phyloP scores from a whole-genome alignment of 805 yeast species.

The Ogataea haglerorum region DNA sequence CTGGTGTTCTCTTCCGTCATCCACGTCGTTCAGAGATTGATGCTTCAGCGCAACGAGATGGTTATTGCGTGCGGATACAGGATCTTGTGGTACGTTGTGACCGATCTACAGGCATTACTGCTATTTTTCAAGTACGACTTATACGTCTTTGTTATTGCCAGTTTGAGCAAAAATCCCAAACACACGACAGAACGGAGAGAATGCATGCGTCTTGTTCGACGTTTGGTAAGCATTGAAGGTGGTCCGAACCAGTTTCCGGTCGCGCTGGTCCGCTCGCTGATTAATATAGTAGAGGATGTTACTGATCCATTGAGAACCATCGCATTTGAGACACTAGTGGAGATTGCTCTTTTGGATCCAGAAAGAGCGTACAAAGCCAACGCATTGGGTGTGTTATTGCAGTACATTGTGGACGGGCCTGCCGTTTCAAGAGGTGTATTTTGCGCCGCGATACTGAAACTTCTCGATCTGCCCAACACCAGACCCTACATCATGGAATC shows the following conservation, averaged over 20 bases:
- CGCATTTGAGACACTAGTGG: constrained; percentile 53
- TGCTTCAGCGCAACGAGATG: constrained; percentile 47
- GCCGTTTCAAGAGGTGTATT: constrained; percentile 41
- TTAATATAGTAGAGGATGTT: constrained; percentile 55
- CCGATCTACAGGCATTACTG: constrained; percentile 51
- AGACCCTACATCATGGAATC: constrained; percentile 56
- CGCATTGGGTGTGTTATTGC: constrained; percentile 43
- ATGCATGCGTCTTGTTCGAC: constrained; percentile 68
- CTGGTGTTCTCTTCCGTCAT: constrained; percentile 57
- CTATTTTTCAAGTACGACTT: constrained; percentile 51
- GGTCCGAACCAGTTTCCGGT: constrained; percentile 53
- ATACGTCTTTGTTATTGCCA: constrained; percentile 59
- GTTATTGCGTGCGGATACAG: constrained; percentile 76
- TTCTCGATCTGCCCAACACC: constrained; percentile 56
- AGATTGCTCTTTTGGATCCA: constrained; percentile 45
- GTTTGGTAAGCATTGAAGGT: constrained; percentile 50
- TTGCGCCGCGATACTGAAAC: constrained; percentile 46
- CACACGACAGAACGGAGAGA: constrained; percentile 65
- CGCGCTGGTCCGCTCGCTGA: constrained; percentile 66
- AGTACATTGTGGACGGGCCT: constrained; percentile 53
- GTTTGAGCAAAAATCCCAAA: constrained; percentile 53
- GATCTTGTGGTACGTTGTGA: constrained; percentile 61
- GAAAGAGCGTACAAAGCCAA: constrained; percentile 40
- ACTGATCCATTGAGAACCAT: constrained; percentile 49
- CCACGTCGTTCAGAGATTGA: constrained; percentile 51